A percentile compares a stretch with the other conserved stretches of the same genome.
Evolutionary conservation across 306 rosid genomes (phyloP).

Genomic region (Coriaria nepalensis): DNA sequence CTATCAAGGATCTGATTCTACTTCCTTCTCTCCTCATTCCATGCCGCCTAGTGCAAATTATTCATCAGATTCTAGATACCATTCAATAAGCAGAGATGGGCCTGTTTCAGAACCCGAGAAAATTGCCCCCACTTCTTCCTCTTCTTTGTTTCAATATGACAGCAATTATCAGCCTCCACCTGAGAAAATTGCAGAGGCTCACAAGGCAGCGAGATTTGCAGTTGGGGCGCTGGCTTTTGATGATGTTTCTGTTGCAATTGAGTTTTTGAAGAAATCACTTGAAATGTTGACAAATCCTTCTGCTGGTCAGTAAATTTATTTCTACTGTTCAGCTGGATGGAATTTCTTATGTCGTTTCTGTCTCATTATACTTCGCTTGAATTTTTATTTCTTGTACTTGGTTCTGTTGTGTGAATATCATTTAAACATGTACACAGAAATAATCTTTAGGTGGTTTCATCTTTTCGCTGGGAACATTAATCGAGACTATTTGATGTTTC

Average conservation of each 20-base stretch:
- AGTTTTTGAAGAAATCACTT: conserved; percentile 69
- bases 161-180: conserved; percentile 74
- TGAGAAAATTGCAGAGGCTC: conserved; percentile 91
- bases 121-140: conserved; percentile 20
- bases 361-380: neutral
- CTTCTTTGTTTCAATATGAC: conserved; percentile 55
- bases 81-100: conserved; percentile 42
- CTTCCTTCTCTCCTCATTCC: conserved; percentile 42
- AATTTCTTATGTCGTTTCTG: neutral
- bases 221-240: conserved; percentile 98
- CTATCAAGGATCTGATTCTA: conserved; percentile 55
- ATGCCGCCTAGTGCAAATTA: conserved; percentile 46
- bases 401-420: conserved; percentile 8
- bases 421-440: neutral
- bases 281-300: conserved; percentile 91
- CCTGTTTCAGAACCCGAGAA: conserved; percentile 28
- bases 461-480: neutral
- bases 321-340: neutral
- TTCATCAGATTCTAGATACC: conserved; percentile 30
- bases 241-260: conserved; percentile 83
- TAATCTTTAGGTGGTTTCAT: too few species aligned
- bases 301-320: conserved; percentile 26
- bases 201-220: conserved; percentile 97
- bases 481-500: neutral
- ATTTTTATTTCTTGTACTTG: neutral